These are phyloP conservation scores for Lasiosphaeris hirsuta DNA, from an alignment of 495 filamentous ascomycete species.

Conservation along the genomic window DNA sequence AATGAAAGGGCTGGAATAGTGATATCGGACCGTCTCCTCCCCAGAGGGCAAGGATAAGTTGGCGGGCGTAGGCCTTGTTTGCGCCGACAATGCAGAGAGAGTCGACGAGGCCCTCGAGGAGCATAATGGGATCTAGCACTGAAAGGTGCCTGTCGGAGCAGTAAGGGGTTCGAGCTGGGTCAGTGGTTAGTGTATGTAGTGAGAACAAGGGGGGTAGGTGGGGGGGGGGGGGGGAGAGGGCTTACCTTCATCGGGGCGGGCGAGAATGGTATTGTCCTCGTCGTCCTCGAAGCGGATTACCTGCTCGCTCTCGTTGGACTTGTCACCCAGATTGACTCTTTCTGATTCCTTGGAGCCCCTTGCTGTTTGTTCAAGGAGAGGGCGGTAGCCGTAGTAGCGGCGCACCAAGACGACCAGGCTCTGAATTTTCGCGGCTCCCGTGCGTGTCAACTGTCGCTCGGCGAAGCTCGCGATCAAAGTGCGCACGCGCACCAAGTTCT, in stretches of 20 bases:
- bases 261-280: neutral
- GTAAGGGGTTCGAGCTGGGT: constrained; percentile 8
- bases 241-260: neutral
- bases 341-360: neutral
- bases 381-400: constrained; percentile 26
- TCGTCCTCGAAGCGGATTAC: neutral
- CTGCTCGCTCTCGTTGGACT: neutral
- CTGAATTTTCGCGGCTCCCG: constrained; percentile 9
- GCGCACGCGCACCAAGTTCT: constrained; percentile 3
- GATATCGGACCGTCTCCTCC: constrained; percentile 7
- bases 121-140: constrained; percentile 23
- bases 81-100: constrained; percentile 24
- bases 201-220: too few species aligned
- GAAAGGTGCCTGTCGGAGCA: constrained; percentile 18
- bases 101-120: constrained; percentile 19
- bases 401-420: constrained; percentile 26
- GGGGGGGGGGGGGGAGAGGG: neutral
- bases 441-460: constrained; percentile 13
- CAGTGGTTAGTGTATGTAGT: neutral
- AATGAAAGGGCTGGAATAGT: neutral
- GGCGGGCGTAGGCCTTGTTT: constrained; percentile 16
- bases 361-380: neutral
- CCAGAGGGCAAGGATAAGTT: constrained; percentile 18
- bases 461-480: constrained; percentile 19
- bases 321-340: neutral